Conservation (phyloP, 2,329 filamentous ascomycete species). For the Metarhizium humberi region DNA sequence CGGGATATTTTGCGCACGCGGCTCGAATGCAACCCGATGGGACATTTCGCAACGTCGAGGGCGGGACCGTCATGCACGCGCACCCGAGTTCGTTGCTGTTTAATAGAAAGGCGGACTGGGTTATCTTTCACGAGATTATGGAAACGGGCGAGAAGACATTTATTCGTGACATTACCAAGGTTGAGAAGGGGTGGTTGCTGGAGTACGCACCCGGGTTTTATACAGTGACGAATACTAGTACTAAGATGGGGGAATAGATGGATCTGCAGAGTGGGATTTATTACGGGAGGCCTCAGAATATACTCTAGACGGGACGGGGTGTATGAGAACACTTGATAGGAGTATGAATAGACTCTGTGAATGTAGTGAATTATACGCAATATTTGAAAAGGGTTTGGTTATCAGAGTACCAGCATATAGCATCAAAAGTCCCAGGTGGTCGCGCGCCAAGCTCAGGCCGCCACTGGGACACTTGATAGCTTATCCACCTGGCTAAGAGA, state of each 20-base stretch:
- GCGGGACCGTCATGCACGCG: conserved; percentile 67
- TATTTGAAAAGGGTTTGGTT: too few relatives aligned
- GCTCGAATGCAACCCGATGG: conserved; percentile 92
- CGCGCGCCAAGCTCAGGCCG: too few relatives aligned
- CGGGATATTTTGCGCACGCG: conserved; percentile 87
- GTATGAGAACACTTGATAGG: too few relatives aligned
- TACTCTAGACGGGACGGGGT: neutral
- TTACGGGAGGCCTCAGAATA: neutral
- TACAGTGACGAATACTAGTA: conserved; percentile 35
- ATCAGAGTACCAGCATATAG: too few relatives aligned
- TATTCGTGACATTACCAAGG: conserved; percentile 85
- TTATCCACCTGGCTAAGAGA: too few relatives aligned
- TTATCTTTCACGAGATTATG: conserved; percentile 88
- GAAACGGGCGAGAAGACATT: conserved; percentile 83
- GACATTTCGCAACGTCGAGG: conserved; percentile 77
- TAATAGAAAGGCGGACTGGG: conserved; percentile 93
- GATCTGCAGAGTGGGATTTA: neutral
- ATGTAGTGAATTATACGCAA: too few relatives aligned
- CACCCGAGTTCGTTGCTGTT: conserved; percentile 94
- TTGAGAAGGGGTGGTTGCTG: conserved; percentile 85
- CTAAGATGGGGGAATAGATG: neutral
- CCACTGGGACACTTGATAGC: too few relatives aligned
- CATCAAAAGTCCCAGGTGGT: too few relatives aligned
- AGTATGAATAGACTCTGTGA: too few relatives aligned
- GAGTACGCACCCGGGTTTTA: conserved; percentile 86